Evolutionary conservation across 2,329 filamentous ascomycete genomes (phyloP).

Genomic region (Calonectria pseudoreteaudii): DNA sequence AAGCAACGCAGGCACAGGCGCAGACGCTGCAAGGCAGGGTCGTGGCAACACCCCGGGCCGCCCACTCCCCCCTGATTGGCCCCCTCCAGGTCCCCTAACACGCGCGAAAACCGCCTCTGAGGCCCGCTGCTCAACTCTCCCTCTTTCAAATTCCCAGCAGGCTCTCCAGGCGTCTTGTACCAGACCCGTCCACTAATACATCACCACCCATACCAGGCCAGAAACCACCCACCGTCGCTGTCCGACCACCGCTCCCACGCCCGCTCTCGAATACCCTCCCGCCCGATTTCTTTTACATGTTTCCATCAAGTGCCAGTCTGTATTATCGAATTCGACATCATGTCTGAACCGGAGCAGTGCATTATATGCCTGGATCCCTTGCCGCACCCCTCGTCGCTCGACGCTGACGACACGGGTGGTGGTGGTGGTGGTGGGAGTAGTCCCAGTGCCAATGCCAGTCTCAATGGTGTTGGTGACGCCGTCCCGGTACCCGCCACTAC

Average conservation of each 20-base stretch:
- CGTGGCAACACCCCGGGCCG: slow-evolving; percentile 42
- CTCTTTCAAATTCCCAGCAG: slow-evolving; percentile 44
- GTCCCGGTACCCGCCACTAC: slow-evolving; percentile 41
- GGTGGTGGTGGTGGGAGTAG: slow-evolving; percentile 25
- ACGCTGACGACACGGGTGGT: slow-evolving; percentile 30
- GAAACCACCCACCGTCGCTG: slow-evolving; percentile 26
- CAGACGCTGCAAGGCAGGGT: slow-evolving; percentile 29
- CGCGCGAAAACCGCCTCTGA: slow-evolving; percentile 46
- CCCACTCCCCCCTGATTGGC: slow-evolving; percentile 47
- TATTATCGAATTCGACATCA: slow-evolving; percentile 56
- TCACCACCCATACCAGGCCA: slow-evolving; percentile 38
- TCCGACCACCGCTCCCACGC: slow-evolving; percentile 37
- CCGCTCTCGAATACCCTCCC: slow-evolving; percentile 33
- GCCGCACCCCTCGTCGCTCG: slow-evolving; percentile 49
- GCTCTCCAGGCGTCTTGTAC: slow-evolving; percentile 33
- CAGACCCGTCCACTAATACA: slow-evolving; percentile 48
- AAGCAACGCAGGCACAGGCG: slow-evolving; percentile 14
- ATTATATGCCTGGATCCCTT: slow-evolving; percentile 77
- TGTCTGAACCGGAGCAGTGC: slow-evolving; percentile 72
- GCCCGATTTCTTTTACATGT: slow-evolving; percentile 57
- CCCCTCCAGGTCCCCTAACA: slow-evolving; percentile 42
- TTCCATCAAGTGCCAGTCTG: slow-evolving; percentile 53
- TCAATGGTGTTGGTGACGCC: slow-evolving; percentile 38
- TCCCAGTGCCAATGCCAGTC: slow-evolving; percentile 34
- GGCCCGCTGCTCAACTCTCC: slow-evolving; percentile 41